phyloP scores from a whole-genome alignment of 2,329 filamentous ascomycete genomes.

The Colletotrichum tanaceti region DNA sequence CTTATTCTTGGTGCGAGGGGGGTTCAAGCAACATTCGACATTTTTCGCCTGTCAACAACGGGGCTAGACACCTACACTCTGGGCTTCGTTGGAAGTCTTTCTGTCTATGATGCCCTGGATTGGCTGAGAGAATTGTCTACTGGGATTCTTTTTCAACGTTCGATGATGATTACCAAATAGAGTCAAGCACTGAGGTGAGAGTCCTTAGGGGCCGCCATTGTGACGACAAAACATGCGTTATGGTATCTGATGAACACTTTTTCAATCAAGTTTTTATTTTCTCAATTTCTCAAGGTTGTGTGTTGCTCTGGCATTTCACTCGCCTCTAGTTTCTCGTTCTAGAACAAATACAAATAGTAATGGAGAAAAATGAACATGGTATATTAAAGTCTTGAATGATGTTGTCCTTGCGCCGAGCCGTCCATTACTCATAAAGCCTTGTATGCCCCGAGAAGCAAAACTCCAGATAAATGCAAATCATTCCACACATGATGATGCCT shows the following conservation, averaged over 20 bases:
- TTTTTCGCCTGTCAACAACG: conserved; percentile 3
- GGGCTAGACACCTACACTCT: conserved; percentile 49
- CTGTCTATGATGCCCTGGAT: conserved; percentile 44
- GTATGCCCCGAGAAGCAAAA: not conserved
- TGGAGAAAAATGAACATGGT: conserved; percentile 20
- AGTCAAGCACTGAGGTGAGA: conserved; percentile 94
- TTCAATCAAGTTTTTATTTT: conserved; percentile 31
- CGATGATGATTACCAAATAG: conserved; percentile 90
- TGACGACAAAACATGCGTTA: conserved; percentile 55
- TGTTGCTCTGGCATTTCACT: not conserved
- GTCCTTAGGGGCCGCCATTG: conserved; percentile 43
- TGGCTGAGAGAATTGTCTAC: conserved; percentile 29
- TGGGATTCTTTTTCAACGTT: conserved; percentile 43
- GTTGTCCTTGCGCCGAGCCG: conserved; percentile 21
- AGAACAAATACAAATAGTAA: conserved; percentile 16
- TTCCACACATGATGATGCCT: conserved; percentile 27
- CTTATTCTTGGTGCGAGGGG: conserved; percentile 99
- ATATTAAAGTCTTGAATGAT: conserved; percentile 15
- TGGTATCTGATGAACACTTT: conserved; percentile 59
- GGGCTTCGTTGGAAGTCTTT: conserved; percentile 57
- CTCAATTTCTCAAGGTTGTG: conserved; percentile 9
- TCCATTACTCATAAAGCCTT: conserved; percentile 12
- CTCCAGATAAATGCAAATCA: conserved; percentile 40
- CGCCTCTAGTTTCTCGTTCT: conserved; percentile 26
- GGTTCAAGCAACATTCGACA: conserved; percentile 54